Evolutionary conservation across 352 stramenopile species (phyloP), one percentile per base, ranked within the genome.

Genomic region (Phytophthora kernoviae): DNA sequence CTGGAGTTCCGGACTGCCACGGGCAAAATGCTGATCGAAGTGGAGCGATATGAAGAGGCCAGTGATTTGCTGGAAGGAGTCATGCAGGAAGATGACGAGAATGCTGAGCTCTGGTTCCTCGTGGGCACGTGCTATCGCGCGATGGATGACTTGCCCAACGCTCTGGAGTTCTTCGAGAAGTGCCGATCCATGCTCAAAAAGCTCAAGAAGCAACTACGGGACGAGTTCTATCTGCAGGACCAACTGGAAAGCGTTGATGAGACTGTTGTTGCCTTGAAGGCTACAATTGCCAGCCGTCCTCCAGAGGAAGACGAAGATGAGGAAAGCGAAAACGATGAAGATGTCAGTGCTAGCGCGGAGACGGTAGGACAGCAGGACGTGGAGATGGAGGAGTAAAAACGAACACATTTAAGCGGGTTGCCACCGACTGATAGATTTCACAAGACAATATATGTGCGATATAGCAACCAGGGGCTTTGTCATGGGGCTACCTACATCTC

Each of bases 11-110:
- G 88, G 33, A 81, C 88, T 5, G 75, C 82, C 36, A 93, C 73
- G 58, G 84, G 84, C 47, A 94, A 94, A 62, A 70, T 94, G 54
- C 71, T 96, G 20, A 92, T 96, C 56, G 88, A 96, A 49, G 81
- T 94, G 33, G 86, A 94, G 54, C 76, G 83, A 56, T 91, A 90
- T 49, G 88, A 93, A 55, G 69, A 91, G 55, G 87, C 88, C 9
- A 81, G 76, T 41, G 81, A 94, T 55, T 75, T 96, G 49, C 69
- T 96, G 34, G 88, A 96, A 57, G 80, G 78, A 33, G 87, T 96
- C 46, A 91, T 96, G 81, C 81, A 95, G 59, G 88, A 96, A 46
- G 88, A 96, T 54, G 88, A 96, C 58, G 85, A 95, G 46, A 94
- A 96, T 58, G 88, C 87, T 14, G 88, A 96, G 73, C 68, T 96